Conservation (phyloP, 2,329 filamentous ascomycete species). For the Curvularia sp. region DNA sequence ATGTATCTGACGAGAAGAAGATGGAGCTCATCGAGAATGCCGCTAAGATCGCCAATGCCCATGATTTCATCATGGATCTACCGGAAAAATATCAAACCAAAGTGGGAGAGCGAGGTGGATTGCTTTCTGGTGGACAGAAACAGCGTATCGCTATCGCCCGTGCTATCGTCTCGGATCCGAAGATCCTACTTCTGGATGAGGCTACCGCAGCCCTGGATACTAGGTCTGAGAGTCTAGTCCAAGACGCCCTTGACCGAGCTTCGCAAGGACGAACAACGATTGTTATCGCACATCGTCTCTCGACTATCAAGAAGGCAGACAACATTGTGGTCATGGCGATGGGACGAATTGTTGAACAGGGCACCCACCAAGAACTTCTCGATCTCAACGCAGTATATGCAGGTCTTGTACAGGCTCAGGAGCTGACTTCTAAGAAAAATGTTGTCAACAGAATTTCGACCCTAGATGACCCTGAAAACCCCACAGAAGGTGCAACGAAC, state of each 20-base stretch:
- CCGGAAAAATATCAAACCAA: slow-evolving; percentile 92
- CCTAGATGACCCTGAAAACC: slow-evolving; percentile 27
- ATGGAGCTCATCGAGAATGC: slow-evolving; percentile 77
- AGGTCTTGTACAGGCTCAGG: slow-evolving; percentile 86
- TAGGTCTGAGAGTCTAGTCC: slow-evolving; percentile 91
- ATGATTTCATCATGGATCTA: slow-evolving; percentile 83
- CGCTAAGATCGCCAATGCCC: slow-evolving; percentile 89
- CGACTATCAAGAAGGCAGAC: slow-evolving; percentile 91
- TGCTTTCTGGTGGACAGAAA: slow-evolving; percentile 94
- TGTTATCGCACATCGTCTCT: slow-evolving; percentile 92
- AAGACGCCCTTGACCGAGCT: slow-evolving; percentile 87
- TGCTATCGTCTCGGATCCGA: slow-evolving; percentile 88
- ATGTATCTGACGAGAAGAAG: slow-evolving; percentile 69
- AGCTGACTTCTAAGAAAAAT: slow-evolving; percentile 49
- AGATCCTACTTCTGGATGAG: slow-evolving; percentile 91
- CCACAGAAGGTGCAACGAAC: slow-evolving; percentile 24
- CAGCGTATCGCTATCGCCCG: slow-evolving; percentile 95
- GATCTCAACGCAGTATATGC: slow-evolving; percentile 76
- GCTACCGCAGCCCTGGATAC: slow-evolving; percentile 94
- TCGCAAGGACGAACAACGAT: slow-evolving; percentile 90
- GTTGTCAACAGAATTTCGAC: slow-evolving; percentile 31
- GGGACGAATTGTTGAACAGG: slow-evolving; percentile 90
- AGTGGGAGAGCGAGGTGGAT: slow-evolving; percentile 92
- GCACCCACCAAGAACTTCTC: slow-evolving; percentile 81
- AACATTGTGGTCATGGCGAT: slow-evolving; percentile 93